phyloP scores from a whole-genome alignment of 2,329 filamentous ascomycete genomes.

The Aspergillus amoenus region DNA sequence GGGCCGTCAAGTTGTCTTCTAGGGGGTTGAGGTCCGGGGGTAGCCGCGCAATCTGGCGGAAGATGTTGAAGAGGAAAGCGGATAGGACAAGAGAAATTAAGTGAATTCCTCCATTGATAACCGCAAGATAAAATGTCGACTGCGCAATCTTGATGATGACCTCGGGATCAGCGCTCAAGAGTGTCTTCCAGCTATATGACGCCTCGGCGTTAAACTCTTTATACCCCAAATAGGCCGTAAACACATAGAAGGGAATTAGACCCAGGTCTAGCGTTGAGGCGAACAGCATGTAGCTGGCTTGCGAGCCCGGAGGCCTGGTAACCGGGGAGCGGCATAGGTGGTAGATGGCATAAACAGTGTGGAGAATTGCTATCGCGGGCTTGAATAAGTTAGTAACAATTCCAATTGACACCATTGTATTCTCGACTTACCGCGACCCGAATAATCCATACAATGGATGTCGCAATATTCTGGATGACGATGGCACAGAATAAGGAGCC shows the following conservation, averaged over 20 bases:
- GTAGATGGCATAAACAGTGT: slow-evolving; percentile 75
- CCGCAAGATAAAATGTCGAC: slow-evolving; percentile 67
- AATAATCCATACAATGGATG: slow-evolving; percentile 70
- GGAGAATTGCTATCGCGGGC: slow-evolving; percentile 72
- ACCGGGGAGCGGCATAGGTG: slow-evolving; percentile 72
- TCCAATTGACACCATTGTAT: not conserved
- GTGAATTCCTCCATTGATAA: slow-evolving; percentile 66
- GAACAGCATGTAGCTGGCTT: slow-evolving; percentile 87
- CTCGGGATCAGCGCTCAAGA: slow-evolving; percentile 56
- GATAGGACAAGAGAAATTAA: slow-evolving; percentile 68
- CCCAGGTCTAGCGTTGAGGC: slow-evolving; percentile 70
- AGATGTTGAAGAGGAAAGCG: slow-evolving; percentile 72
- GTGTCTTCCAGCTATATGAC: slow-evolving; percentile 62
- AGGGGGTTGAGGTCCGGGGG: slow-evolving; percentile 96
- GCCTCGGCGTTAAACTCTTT: slow-evolving; percentile 47
- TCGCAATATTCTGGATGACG: slow-evolving; percentile 67
- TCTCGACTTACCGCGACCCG: slow-evolving; percentile 65
- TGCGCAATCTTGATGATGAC: slow-evolving; percentile 62
- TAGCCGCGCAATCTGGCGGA: slow-evolving; percentile 76
- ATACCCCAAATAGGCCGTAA: slow-evolving; percentile 56
- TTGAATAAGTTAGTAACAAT: slow-evolving; percentile 34
- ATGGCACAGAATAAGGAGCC: slow-evolving; percentile 75
- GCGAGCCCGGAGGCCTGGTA: slow-evolving; percentile 72
- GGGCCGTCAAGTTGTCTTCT: slow-evolving; percentile 77
- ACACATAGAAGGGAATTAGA: slow-evolving; percentile 63